These are phyloP conservation scores for Pseudocercospora fuligena DNA, from an alignment of 2,329 filamentous ascomycete genomes.

Conservation along the genomic window DNA sequence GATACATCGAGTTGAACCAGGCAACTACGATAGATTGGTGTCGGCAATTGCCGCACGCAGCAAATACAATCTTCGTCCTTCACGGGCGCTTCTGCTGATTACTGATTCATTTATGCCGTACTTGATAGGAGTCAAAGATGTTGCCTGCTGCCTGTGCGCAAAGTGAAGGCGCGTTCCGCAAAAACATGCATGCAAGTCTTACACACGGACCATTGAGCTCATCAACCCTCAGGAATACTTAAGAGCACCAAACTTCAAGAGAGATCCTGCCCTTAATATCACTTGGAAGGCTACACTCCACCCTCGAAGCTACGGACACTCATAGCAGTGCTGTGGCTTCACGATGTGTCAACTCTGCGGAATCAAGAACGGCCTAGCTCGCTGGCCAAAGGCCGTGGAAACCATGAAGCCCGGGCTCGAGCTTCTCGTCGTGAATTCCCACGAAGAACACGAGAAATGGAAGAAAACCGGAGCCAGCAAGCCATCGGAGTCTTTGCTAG, in stretches of 20 bases:
- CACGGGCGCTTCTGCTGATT: neutral
- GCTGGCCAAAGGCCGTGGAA: constrained; percentile 30
- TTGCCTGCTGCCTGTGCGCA: neutral
- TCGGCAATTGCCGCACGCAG: neutral
- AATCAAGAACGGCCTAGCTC: constrained; percentile 24
- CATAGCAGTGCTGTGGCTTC: neutral
- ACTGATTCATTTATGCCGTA: neutral
- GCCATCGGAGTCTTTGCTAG: constrained; percentile 21
- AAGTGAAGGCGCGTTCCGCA: neutral
- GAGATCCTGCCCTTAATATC: neutral
- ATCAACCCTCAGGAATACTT: neutral
- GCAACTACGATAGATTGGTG: constrained; percentile 11
- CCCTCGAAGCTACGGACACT: neutral
- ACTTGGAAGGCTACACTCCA: neutral
- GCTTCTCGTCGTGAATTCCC: constrained; percentile 25
- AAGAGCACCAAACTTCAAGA: neutral
- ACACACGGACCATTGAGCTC: neutral
- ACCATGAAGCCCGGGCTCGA: constrained; percentile 21
- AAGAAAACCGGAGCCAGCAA: neutral
- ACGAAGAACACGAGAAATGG: constrained; percentile 21
- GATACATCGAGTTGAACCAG: constrained; percentile 8
- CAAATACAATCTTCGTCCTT: neutral
- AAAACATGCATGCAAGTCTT: neutral
- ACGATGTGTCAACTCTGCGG: constrained; percentile 33
- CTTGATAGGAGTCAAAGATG: neutral